Percentiles rank a stretch among this genome's conserved stretches.
These are phyloP conservation scores for Comarum palustre DNA, from an alignment of 306 rosid genomes.

Conservation along the genomic window DNA sequence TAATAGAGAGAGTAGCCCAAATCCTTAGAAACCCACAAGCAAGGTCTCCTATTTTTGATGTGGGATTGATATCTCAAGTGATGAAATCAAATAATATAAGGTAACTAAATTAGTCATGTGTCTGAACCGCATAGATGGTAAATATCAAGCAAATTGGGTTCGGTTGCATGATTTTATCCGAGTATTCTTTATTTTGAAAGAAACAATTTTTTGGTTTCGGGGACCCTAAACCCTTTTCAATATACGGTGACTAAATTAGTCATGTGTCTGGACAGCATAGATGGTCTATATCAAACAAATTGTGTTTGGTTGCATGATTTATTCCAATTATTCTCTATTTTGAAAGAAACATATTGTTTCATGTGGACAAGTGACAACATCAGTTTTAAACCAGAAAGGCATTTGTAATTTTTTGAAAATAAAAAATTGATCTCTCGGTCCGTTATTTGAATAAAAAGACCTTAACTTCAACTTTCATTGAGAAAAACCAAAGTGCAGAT, in stretches of 20 bases:
- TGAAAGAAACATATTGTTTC: not conserved
- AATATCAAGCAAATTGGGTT: too few species aligned
- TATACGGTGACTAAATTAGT: not conserved
- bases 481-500: not conserved
- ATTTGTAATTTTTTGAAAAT: not conserved
- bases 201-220: too few species aligned
- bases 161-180: too few species aligned
- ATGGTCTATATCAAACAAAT: not conserved
- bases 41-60: too few species aligned
- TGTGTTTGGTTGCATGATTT: not conserved
- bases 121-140: not conserved
- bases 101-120: not conserved
- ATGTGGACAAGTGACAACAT: not conserved
- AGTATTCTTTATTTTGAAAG: too few species aligned
- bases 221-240: too few species aligned
- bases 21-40: too few species aligned
- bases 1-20: too few species aligned
- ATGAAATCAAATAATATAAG: not conserved
- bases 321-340: not conserved
- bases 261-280: not conserved
- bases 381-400: not conserved
- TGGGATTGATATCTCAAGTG: too few species aligned
- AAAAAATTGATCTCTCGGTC: not conserved
- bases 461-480: not conserved
- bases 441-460: not conserved